Conservation (phyloP, 345 rosid species). For the Kandelia obovata region DNA sequence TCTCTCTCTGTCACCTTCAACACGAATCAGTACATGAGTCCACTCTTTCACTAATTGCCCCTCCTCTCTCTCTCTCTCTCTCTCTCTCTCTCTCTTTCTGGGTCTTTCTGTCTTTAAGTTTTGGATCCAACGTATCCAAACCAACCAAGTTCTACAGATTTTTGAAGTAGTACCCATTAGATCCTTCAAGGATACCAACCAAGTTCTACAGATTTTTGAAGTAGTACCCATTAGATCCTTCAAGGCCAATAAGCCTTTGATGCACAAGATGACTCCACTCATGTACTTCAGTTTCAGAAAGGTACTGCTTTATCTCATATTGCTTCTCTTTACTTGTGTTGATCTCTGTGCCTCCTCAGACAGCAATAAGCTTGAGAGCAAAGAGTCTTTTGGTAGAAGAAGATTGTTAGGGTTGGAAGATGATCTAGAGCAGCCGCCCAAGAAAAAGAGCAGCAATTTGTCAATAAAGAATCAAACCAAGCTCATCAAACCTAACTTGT, state of each 20-base stretch:
- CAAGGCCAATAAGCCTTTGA: conserved; percentile 11
- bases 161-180: conserved; percentile 16
- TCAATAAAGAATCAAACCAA: conserved; percentile 55
- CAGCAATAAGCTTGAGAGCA: conserved; percentile 23
- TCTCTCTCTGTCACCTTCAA: conserved; percentile 5
- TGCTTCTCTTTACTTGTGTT: conserved; percentile 35
- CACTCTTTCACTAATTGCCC: background rate
- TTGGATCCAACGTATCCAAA: conserved; percentile 26
- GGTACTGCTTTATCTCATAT: conserved; percentile 39
- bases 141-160: conserved; percentile 7
- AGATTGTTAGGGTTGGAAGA: conserved; percentile 38
- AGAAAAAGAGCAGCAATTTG: conserved; percentile 37
- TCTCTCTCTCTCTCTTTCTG: background rate
- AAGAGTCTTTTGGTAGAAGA: conserved; percentile 32
- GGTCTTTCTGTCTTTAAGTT: background rate
- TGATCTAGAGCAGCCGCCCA: conserved; percentile 26
- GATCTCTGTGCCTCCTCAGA: conserved; percentile 35
- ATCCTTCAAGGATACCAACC: conserved; percentile 16
- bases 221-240: conserved; percentile 21
- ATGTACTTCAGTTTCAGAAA: conserved; percentile 42
- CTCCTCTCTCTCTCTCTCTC: background rate
- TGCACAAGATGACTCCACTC: conserved; percentile 39
- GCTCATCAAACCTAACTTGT: conserved; percentile 20
- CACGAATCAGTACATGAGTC: conserved; percentile 4
- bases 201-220: conserved; percentile 18